These are phyloP conservation scores for Neotropicomus parvogracilis DNA, from an alignment of 1,284 basidiomycete species.

Conservation along the genomic window DNA sequence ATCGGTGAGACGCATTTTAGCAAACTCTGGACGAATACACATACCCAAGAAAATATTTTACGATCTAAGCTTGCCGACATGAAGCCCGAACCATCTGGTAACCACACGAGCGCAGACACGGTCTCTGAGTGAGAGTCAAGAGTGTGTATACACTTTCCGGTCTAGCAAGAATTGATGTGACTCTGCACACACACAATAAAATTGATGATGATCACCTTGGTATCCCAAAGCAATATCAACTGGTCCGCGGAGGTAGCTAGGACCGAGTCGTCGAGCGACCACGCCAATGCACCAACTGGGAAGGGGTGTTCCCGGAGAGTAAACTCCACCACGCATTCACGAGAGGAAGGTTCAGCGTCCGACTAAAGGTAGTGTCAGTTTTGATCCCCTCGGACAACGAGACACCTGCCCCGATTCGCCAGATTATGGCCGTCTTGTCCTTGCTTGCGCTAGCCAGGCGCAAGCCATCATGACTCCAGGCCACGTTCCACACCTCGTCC, in stretches of 20 bases:
- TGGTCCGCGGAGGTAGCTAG: conserved; percentile 81
- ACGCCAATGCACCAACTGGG: conserved; percentile 77
- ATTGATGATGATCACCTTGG: conserved; percentile 50
- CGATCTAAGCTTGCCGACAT: conserved; percentile 89
- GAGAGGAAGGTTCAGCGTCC: conserved; percentile 46
- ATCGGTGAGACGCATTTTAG: conserved; percentile 14
- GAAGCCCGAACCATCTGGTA: conserved; percentile 86
- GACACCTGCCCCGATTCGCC: conserved; percentile 72
- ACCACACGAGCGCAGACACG: conserved; percentile 85
- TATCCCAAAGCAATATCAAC: conserved; percentile 83
- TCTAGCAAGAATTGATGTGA: conserved; percentile 41
- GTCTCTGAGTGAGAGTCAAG: conserved; percentile 77
- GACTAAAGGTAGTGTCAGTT: conserved; percentile 34
- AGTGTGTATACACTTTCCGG: conserved; percentile 61
- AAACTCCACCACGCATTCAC: conserved; percentile 59
- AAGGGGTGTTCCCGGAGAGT: conserved; percentile 74
- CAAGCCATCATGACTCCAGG: conserved; percentile 89
- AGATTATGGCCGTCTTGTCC: conserved; percentile 86
- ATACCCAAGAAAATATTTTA: conserved; percentile 85
- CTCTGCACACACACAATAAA: neutral
- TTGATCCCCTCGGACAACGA: conserved; percentile 1
- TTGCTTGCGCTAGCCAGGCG: conserved; percentile 86
- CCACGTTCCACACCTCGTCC: conserved; percentile 94
- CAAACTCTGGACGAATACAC: conserved; percentile 25
- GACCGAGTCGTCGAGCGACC: conserved; percentile 85